These are phyloP conservation scores for Flaveria trinervia DNA, from an alignment of 129 eudicot species.

Conservation along the genomic window DNA sequence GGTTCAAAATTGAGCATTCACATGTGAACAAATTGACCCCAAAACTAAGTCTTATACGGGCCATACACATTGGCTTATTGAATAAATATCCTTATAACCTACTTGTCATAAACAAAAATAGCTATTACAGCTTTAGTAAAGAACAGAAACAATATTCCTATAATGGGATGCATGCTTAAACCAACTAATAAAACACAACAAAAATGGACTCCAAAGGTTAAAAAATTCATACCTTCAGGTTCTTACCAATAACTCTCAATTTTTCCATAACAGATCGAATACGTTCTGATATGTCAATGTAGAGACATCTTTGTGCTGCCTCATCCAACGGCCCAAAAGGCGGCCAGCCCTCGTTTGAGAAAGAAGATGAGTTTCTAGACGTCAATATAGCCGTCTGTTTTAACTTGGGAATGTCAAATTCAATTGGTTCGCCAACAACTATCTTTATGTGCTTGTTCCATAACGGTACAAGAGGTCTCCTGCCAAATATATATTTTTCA, in stretches of 20 bases:
- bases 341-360: conserved; percentile 65
- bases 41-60: not conserved
- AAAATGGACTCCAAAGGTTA: conserved; percentile 27
- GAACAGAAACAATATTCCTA: not conserved
- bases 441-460: conserved; percentile 61
- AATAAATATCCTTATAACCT: not conserved
- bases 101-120: not conserved
- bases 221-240: conserved; percentile 23
- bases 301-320: conserved; percentile 71
- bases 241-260: conserved; percentile 47
- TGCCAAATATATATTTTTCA: conserved; percentile 72
- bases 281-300: conserved; percentile 66
- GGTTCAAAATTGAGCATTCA: not conserved
- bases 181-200: conserved; percentile 6
- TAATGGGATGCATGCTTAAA: not conserved
- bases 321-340: conserved; percentile 59
- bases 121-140: conserved; percentile 1
- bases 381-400: conserved; percentile 52
- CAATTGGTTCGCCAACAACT: conserved; percentile 79
- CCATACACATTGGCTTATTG: conserved; percentile 16
- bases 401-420: conserved; percentile 65
- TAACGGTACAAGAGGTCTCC: conserved; percentile 75
- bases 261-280: conserved; percentile 69
- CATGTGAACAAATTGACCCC: not conserved
- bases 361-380: conserved; percentile 48